Evolutionary conservation across 176 grass and related monocot genomes (phyloP), one percentile per base, ranked within the genome.

Genomic region (Puccinellia tenuiflora): DNA sequence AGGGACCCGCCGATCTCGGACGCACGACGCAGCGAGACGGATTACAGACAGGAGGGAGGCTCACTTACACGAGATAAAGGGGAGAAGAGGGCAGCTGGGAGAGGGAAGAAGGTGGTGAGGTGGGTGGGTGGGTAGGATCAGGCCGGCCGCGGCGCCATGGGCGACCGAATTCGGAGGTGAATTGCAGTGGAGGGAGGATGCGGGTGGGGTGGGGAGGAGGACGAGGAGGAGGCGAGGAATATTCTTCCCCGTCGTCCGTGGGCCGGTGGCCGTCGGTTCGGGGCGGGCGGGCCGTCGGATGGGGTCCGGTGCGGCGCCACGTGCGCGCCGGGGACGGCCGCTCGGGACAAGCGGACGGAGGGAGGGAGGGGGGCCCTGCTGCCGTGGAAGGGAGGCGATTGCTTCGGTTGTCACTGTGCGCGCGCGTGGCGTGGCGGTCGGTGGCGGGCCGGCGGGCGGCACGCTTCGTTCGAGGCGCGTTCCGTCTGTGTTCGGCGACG

Each of bases 91-190:
- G 10, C 24, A 28, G 69, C 25, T 3, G 42, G 42, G 35, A 33
- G 33, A 3, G 37, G 34, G n/a, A n/a, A 39, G 35, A 1, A 26
- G 25, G 2, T 1, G 24, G 56, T n/a, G 55, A 22, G 18, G 2
- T 6, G 50, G 21, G 28, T 16, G 16, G 35, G 50, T 1, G 4
- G 54, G 24, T 42, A 33, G 74, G 86, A 31, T 78, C 66, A 65
- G 86, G n/a, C 2, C 43, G 57, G 86, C 65, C 30, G 66, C 75
- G 86, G 66, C 75, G 81, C 75, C 86, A 84, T 65, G 73, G 73
- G 30, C 73, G 79, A 47, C 22, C 30, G 75, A 53, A 38, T 53
- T 43, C 3, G 85, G 42, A 37, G 33, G 75, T n/a, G 20, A 20
- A 20, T 33, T 20, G 61, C 33, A 45, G 69, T 59, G 57, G 33